These are phyloP conservation scores for Lactarius vividus DNA, from an alignment of 768 basidiomycete genomes.

Conservation along the genomic window DNA sequence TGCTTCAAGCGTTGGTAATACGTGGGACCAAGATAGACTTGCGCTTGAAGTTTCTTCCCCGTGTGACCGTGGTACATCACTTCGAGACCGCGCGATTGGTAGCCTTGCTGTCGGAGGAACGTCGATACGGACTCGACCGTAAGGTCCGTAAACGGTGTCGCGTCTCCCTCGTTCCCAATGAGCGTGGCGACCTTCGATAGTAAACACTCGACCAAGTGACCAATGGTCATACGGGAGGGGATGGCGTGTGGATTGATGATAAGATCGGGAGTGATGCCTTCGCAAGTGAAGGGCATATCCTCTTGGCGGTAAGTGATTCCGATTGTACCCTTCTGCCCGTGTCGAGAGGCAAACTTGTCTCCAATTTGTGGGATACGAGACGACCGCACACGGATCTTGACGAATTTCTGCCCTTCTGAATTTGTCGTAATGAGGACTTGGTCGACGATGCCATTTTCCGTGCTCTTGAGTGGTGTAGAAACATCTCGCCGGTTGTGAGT, in stretches of 20 bases:
- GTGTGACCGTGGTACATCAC: conserved; percentile 99
- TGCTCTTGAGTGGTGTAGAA: conserved; percentile 96
- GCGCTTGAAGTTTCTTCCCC: conserved; percentile 95
- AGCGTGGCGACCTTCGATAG: conserved; percentile 95
- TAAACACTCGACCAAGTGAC: conserved; percentile 97
- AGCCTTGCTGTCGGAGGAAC: conserved; percentile 83
- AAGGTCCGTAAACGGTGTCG: conserved; percentile 96
- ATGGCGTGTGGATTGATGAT: conserved; percentile 99
- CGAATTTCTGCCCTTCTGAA: conserved; percentile 94
- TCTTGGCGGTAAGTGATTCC: conserved; percentile 99
- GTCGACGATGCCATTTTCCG: conserved; percentile 96
- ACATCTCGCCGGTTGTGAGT: conserved; percentile 93
- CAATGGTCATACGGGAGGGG: conserved; percentile 99
- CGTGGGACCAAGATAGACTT: conserved; percentile 97
- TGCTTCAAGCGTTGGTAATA: conserved; percentile 99
- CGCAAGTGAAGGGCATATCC: conserved; percentile 98
- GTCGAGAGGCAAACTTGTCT: conserved; percentile 99
- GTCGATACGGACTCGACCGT: conserved; percentile 98
- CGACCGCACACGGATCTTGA: conserved; percentile 94
- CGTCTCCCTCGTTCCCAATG: conserved; percentile 96
- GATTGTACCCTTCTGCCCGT: conserved; percentile 99
- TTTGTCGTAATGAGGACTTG: conserved; percentile 97
- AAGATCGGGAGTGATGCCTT: conserved; percentile 95
- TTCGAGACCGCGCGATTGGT: conserved; percentile 95
- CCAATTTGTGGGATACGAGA: conserved; percentile 97